Percentiles rank a stretch among this genome's conserved stretches.
Conservation (phyloP, 1,284 basidiomycete species). For the Psilocybe mexicana region DNA sequence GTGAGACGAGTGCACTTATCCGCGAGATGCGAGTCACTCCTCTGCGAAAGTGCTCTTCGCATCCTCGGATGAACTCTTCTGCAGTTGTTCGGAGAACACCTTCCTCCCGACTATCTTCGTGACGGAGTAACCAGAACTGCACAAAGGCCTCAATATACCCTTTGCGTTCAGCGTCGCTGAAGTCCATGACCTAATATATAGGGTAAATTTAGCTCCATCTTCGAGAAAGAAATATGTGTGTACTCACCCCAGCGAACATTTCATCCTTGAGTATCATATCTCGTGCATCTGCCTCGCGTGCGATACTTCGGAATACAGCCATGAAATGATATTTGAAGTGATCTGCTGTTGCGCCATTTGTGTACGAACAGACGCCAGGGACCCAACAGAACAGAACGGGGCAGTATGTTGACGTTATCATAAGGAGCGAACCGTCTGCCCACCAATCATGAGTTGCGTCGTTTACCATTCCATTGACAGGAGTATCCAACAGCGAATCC, state of each 20-base stretch:
- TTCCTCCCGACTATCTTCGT: conserved; percentile 7
- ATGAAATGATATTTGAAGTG: conserved; percentile 31
- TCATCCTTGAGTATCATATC: conserved; percentile 7
- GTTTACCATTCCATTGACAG: conserved; percentile 32
- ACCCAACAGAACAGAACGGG: conserved; percentile 26
- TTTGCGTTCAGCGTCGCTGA: conserved; percentile 29
- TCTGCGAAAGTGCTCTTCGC: conserved; percentile 28
- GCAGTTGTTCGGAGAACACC: conserved; percentile 22
- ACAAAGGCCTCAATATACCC: conserved; percentile 32
- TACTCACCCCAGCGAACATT: conserved; percentile 19
- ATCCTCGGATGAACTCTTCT: conserved; percentile 25
- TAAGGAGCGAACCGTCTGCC: conserved; percentile 16
- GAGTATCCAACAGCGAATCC: conserved; percentile 11
- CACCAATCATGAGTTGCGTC: conserved; percentile 33
- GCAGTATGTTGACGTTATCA: conserved; percentile 22
- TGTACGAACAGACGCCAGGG: conserved; percentile 29
- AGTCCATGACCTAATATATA: conserved; percentile 28
- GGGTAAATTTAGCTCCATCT: neutral
- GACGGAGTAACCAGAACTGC: conserved; percentile 17
- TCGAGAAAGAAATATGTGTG: neutral
- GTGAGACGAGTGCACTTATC: conserved; percentile 23
- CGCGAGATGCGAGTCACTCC: conserved; percentile 25
- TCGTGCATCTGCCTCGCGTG: conserved; percentile 8
- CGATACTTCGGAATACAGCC: conserved; percentile 25
- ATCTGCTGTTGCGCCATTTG: conserved; percentile 26